phyloP scores from a whole-genome alignment of 2,329 filamentous ascomycete genomes.

The Botrytis pseudocinerea region DNA sequence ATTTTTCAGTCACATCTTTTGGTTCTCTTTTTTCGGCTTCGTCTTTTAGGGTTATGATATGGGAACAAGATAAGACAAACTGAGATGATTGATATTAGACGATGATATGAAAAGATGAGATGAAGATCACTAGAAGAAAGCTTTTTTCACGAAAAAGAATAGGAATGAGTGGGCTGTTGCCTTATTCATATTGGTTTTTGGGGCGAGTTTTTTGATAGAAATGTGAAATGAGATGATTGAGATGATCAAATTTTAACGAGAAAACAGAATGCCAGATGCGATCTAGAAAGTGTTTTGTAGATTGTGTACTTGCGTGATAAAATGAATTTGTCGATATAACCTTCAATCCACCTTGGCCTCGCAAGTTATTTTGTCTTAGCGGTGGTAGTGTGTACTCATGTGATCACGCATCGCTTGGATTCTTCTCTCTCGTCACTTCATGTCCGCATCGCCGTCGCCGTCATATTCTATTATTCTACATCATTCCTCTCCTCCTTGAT shows the following conservation, averaged over 20 bases:
- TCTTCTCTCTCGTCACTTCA: neutral
- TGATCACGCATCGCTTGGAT: neutral
- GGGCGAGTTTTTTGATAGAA: neutral
- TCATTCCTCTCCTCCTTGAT: neutral
- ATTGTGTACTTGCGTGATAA: neutral
- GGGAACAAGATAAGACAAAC: conserved; percentile 10
- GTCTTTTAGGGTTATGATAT: conserved; percentile 20
- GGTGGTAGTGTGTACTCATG: neutral
- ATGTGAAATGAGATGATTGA: conserved; percentile 18
- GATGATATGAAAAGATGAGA: conserved; percentile 15
- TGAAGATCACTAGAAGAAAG: conserved; percentile 12
- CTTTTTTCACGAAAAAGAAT: conserved; percentile 2
- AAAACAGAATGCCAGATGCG: neutral
- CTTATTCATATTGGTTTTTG: conserved; percentile 2
- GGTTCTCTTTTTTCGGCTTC: conserved; percentile 4
- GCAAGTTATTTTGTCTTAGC: neutral
- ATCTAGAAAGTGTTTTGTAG: neutral
- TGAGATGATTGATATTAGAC: conserved; percentile 20
- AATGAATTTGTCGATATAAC: neutral
- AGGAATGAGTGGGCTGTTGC: conserved; percentile 5
- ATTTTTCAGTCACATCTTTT: neutral
- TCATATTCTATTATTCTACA: neutral
- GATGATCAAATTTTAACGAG: neutral
- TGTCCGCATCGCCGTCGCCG: neutral
- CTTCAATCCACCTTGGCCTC: neutral